phyloP scores from a whole-genome alignment of 495 filamentous ascomycete species.

The Lichenothelia convexa region DNA sequence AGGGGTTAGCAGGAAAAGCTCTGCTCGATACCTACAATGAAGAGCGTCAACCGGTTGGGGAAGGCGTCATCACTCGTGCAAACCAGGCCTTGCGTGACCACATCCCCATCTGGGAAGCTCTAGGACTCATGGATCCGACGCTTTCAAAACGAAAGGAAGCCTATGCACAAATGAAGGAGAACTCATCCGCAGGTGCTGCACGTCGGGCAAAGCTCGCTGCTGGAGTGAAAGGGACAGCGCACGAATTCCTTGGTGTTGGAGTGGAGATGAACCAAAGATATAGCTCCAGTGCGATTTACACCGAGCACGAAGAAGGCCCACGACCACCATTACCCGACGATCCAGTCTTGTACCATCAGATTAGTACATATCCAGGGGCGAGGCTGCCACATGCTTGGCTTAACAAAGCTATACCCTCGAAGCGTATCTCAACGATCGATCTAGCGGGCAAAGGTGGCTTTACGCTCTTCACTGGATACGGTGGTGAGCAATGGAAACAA shows the following conservation, averaged over 20 bases:
- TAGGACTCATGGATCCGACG: constrained; percentile 23
- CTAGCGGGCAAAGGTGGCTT: constrained; percentile 33
- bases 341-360: constrained; percentile 20
- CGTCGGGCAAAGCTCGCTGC: constrained; percentile 20
- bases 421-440: constrained; percentile 32
- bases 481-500: constrained; percentile 31
- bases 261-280: constrained; percentile 35
- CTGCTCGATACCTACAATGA: constrained; percentile 31
- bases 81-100: constrained; percentile 32
- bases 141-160: constrained; percentile 16
- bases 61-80: constrained; percentile 27
- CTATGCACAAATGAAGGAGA: constrained; percentile 18
- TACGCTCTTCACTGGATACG: constrained; percentile 28
- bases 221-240: constrained; percentile 23
- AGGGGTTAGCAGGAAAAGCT: constrained; percentile 18
- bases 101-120: constrained; percentile 24
- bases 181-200: constrained; percentile 18
- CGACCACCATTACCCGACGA: constrained; percentile 2
- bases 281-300: constrained; percentile 14
- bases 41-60: constrained; percentile 33
- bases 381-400: constrained; percentile 37
- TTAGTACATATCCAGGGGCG: constrained; percentile 31
- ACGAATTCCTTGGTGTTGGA: constrained; percentile 32
- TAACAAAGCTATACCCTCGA: constrained; percentile 23
- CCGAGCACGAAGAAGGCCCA: constrained; percentile 13